phyloP scores from a whole-genome alignment of 164 flowering plant species.

The Euptelea pleiosperma region DNA sequence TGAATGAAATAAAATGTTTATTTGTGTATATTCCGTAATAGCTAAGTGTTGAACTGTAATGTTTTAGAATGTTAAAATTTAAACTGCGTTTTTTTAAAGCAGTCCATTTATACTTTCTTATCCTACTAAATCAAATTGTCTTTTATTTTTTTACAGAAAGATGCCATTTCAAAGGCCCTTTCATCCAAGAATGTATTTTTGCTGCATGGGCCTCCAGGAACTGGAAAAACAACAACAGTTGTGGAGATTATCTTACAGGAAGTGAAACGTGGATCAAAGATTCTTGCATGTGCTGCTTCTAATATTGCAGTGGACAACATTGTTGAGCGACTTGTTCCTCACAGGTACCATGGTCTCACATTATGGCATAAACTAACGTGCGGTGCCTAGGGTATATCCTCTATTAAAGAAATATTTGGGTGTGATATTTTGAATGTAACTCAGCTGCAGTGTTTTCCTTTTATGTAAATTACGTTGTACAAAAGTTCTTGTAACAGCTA shows the following conservation, averaged over 20 bases:
- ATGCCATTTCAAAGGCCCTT: conserved; percentile 81
- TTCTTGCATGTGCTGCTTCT: conserved; percentile 99
- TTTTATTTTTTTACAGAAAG: conserved; percentile 45
- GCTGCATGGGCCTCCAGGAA: conserved; percentile 99
- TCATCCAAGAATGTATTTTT: conserved; percentile 84
- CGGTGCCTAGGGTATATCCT: neutral
- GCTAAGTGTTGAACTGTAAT: too few species aligned
- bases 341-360: conserved; percentile 48
- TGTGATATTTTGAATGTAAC: too few species aligned
- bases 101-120: neutral
- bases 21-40: too few species aligned
- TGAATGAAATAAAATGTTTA: too few species aligned
- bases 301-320: conserved; percentile 99
- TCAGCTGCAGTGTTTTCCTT: neutral
- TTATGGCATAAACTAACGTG: conserved; percentile 4
- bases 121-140: neutral
- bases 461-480: neutral
- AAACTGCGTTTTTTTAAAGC: too few species aligned
- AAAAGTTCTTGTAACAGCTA: conserved; percentile 1
- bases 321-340: conserved; percentile 89
- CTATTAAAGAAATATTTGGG: too few species aligned
- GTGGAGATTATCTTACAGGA: conserved; percentile 97
- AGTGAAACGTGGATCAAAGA: conserved; percentile 95
- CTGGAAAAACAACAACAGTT: conserved; percentile 97
- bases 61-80: too few species aligned